phyloP scores from a whole-genome alignment of 192 early-diverging fungal genomes.

The Spizellomyces punctatus region DNA sequence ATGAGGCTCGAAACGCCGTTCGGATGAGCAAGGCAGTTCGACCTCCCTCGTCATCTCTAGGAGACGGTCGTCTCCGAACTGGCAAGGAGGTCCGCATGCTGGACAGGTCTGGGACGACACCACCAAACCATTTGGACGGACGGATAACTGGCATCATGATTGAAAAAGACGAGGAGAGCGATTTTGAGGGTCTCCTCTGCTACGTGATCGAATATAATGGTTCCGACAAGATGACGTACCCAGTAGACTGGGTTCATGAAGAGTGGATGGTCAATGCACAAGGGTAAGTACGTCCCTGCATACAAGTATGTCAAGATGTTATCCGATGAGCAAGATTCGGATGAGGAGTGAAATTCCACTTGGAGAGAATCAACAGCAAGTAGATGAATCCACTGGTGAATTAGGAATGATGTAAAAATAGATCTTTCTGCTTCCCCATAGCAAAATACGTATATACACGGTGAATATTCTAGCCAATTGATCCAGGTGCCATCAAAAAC shows the following conservation, averaged over 20 bases:
- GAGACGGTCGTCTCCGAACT: not conserved
- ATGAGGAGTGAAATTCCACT: too few species aligned
- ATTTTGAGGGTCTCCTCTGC: not conserved
- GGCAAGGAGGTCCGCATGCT: not conserved
- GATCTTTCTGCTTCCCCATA: too few species aligned
- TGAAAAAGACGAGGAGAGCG: not conserved
- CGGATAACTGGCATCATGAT: not conserved
- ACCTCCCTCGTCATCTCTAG: not conserved
- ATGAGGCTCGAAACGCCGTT: too few species aligned
- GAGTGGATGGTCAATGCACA: not conserved
- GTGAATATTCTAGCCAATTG: too few species aligned
- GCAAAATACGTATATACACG: too few species aligned
- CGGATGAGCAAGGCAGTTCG: not conserved
- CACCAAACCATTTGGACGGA: constrained; percentile 8
- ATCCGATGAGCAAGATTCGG: too few species aligned
- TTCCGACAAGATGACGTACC: not conserved
- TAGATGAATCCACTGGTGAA: too few species aligned
- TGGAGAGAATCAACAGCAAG: too few species aligned
- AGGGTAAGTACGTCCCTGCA: not conserved
- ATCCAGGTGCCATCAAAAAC: not conserved
- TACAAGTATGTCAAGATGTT: not conserved
- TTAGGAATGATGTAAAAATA: not conserved
- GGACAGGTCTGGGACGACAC: not conserved
- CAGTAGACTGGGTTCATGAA: constrained; percentile 5
- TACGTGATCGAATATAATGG: constrained; percentile 3